Evolutionary conservation across 179 eudicot species (phyloP).

Genomic region (Amaranthus tricolor): DNA sequence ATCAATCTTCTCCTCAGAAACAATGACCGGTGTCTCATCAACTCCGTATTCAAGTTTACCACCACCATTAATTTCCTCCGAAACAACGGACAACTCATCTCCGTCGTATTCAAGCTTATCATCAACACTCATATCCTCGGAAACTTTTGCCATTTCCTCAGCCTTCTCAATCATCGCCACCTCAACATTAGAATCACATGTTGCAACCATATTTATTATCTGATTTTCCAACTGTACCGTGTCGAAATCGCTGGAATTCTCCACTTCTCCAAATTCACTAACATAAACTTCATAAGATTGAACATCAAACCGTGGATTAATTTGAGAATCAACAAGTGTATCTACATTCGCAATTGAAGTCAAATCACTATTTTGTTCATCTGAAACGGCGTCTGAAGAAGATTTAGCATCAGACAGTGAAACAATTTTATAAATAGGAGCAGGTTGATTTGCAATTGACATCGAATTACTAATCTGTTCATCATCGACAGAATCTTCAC

Average conservation of each 20-base stretch:
- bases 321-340: neutral
- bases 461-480: slow-evolving; percentile 8
- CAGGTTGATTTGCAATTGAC: neutral
- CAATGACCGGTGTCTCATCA: neutral
- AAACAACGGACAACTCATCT: neutral
- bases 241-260: slow-evolving; percentile 1
- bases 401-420: slow-evolving; percentile 8
- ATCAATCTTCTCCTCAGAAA: neutral
- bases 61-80: no score
- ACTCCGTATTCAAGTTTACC: no score
- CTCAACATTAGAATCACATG: slow-evolving; percentile 1
- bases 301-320: no score
- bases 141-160: neutral
- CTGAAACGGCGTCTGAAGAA: neutral
- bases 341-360: neutral
- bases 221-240: neutral
- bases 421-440: no score
- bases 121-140: neutral
- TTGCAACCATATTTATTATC: neutral
- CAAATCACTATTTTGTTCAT: neutral
- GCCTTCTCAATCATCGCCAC: neutral
- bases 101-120: neutral
- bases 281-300: no score
- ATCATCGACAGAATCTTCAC: slow-evolving; percentile 16
- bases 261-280: neutral